Conservation (phyloP, 2,329 filamentous ascomycete genomes). For the Xylariales sp. region DNA sequence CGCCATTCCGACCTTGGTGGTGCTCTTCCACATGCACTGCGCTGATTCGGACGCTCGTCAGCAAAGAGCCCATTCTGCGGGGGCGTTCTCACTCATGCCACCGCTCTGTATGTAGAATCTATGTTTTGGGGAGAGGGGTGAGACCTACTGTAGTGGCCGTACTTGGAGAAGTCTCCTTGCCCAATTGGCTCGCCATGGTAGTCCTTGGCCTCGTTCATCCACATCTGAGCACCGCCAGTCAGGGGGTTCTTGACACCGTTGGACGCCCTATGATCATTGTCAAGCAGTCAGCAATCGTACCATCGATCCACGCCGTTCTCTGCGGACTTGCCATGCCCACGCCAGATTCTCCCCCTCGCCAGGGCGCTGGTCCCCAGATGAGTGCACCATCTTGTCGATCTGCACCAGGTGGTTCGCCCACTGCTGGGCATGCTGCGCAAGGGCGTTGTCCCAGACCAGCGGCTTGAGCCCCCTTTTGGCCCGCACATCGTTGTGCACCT, state of each 20-base stretch:
- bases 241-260: constrained; percentile 8
- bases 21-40: constrained; percentile 25
- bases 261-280: constrained; percentile 20
- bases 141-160: constrained; percentile 30
- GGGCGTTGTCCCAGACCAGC: constrained; percentile 24
- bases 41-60: constrained; percentile 11
- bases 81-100: no score
- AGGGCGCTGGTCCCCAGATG: constrained; percentile 20
- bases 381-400: constrained; percentile 25
- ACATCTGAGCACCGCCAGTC: constrained; percentile 13
- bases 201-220: constrained; percentile 28
- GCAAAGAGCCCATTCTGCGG: no score
- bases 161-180: constrained; percentile 27
- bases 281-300: constrained; percentile 9
- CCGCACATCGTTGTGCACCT: constrained; percentile 24
- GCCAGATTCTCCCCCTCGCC: constrained; percentile 32
- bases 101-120: no score
- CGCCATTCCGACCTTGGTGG: constrained; percentile 21
- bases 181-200: constrained; percentile 30
- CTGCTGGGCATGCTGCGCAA: constrained; percentile 21
- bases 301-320: no score
- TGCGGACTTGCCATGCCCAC: constrained; percentile 12
- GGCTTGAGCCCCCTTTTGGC: constrained; percentile 19
- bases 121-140: no score
- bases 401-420: constrained; percentile 26